phyloP scores from a whole-genome alignment of 2,329 filamentous ascomycete species.

The Aspergillus fumigatus region DNA sequence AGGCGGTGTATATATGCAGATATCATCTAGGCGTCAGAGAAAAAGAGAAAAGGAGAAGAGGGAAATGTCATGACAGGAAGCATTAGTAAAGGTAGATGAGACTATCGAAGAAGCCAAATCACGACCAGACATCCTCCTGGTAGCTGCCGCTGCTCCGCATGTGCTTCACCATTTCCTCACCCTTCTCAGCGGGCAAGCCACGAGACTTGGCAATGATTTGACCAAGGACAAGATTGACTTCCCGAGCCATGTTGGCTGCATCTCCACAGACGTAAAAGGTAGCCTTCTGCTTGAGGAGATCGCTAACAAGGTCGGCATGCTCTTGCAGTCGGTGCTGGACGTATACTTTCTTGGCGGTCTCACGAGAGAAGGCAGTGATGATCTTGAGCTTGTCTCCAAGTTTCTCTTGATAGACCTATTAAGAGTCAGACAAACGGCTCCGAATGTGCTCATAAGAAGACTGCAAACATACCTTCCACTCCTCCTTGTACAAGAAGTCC shows the following conservation, averaged over 20 bases:
- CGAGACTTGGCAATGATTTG: constrained; percentile 84
- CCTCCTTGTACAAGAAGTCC: constrained; percentile 86
- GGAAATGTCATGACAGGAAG: constrained; percentile 15
- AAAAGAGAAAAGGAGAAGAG: constrained; percentile 11
- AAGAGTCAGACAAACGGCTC: constrained; percentile 7
- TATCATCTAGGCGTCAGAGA: constrained; percentile 24
- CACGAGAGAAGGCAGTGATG: constrained; percentile 92
- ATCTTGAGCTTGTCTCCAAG: constrained; percentile 88
- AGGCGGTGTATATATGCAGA: constrained; percentile 22
- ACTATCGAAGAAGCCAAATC: constrained; percentile 17
- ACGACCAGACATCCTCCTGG: constrained; percentile 76
- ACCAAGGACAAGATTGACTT: constrained; percentile 80
- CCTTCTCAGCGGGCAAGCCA: constrained; percentile 77
- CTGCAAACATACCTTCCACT: constrained; percentile 74
- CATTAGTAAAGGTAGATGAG: constrained; percentile 9
- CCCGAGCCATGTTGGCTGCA: constrained; percentile 92
- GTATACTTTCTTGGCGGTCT: constrained; percentile 83
- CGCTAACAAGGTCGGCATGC: constrained; percentile 75
- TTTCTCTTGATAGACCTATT: constrained; percentile 72
- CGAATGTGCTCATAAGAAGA: background rate
- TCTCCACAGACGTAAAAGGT: constrained; percentile 99
- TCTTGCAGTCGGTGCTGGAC: constrained; percentile 92
- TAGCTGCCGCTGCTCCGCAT: constrained; percentile 96
- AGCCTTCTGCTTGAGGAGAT: constrained; percentile 75
- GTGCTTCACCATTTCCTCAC: constrained; percentile 92